Conservation (phyloP, 495 filamentous ascomycete genomes). For the Friedmanniomyces simplex region DNA sequence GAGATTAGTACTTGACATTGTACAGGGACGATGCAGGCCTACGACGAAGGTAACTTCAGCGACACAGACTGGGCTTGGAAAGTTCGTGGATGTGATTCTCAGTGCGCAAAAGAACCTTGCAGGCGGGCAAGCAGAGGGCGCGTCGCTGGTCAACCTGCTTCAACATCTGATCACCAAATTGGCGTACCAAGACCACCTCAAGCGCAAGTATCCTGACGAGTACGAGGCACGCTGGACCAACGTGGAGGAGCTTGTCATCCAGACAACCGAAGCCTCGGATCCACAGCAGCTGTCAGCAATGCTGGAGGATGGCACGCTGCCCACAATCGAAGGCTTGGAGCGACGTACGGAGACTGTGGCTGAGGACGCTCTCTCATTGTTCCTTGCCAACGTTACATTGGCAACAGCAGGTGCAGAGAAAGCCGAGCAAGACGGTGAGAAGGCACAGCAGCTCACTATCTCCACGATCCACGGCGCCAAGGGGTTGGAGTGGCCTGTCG, state of each 20-base stretch:
- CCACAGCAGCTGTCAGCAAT: constrained; percentile 35
- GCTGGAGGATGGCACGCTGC: constrained; percentile 56
- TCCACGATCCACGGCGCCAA: constrained; percentile 97
- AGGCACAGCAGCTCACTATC: constrained; percentile 63
- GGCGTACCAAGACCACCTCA: constrained; percentile 61
- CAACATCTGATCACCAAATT: constrained; percentile 64
- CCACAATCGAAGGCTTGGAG: constrained; percentile 62
- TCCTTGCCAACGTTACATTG: constrained; percentile 82
- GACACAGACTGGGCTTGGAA: constrained; percentile 54
- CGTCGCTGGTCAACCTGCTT: constrained; percentile 59
- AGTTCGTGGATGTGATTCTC: constrained; percentile 52
- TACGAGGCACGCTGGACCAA: constrained; percentile 77
- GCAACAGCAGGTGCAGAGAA: constrained; percentile 54
- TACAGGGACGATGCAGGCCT: constrained; percentile 55
- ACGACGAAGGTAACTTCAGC: constrained; percentile 58
- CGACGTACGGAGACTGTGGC: constrained; percentile 49
- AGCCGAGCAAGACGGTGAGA: constrained; percentile 46
- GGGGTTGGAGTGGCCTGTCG: constrained; percentile 92
- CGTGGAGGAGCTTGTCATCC: constrained; percentile 73
- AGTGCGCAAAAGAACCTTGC: constrained; percentile 49
- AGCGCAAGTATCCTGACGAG: constrained; percentile 58
- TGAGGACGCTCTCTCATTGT: constrained; percentile 61
- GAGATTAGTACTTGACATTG: constrained; percentile 56
- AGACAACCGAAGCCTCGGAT: constrained; percentile 56
- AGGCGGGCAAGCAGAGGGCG: constrained; percentile 32